phyloP scores from a whole-genome alignment of 129 eudicot species.

The Chrysanthemum makinoi region DNA sequence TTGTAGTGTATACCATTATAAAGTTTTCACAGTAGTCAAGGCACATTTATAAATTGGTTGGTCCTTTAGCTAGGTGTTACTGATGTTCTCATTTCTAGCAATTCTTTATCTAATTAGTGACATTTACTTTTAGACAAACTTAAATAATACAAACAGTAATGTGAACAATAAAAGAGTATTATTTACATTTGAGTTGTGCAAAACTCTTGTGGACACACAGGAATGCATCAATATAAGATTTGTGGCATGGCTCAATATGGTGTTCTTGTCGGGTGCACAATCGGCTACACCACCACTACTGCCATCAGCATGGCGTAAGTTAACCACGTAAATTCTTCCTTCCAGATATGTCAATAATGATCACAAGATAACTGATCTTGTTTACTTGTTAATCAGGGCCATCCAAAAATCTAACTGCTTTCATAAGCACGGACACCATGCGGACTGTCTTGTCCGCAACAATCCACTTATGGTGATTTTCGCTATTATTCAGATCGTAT shows the following conservation, averaged over 20 bases:
- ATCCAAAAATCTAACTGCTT: slow-evolving; percentile 49
- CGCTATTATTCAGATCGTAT: slow-evolving; percentile 41
- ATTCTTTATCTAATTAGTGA: no score
- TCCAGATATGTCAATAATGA: not conserved
- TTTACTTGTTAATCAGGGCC: slow-evolving; percentile 37
- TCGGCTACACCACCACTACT: slow-evolving; percentile 66
- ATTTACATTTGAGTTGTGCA: no score
- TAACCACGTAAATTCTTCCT: not conserved
- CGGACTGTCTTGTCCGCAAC: slow-evolving; percentile 36
- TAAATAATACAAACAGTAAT: no score
- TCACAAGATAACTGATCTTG: not conserved
- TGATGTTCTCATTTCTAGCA: no score
- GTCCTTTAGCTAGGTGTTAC: no score
- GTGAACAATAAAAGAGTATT: no score
- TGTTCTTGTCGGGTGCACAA: slow-evolving; percentile 37
- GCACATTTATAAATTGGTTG: no score
- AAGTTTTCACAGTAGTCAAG: no score
- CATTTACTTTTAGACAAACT: no score
- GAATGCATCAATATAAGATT: slow-evolving; percentile 16
- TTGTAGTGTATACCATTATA: no score
- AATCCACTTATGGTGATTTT: slow-evolving; percentile 45
- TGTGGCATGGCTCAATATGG: slow-evolving; percentile 53
- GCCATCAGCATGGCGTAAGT: slow-evolving; percentile 72
- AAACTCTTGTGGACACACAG: not conserved
- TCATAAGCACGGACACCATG: slow-evolving; percentile 43